These are phyloP conservation scores for Datisca glomerata DNA, from an alignment of 306 rosid species.

Conservation along the genomic window DNA sequence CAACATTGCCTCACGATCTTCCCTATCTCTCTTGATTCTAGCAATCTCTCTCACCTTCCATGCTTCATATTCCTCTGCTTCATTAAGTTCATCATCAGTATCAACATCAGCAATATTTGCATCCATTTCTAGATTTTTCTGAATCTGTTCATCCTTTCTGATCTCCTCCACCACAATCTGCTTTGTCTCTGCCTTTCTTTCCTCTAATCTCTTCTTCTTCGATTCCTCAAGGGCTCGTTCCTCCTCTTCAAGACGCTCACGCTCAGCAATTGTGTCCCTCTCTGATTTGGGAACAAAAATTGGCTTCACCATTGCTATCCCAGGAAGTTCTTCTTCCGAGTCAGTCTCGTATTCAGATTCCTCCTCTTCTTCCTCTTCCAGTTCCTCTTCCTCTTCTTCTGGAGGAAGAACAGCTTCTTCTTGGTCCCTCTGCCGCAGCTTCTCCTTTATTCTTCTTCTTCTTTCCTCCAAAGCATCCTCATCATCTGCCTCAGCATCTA, in stretches of 20 bases:
- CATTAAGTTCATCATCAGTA: constrained; percentile 89
- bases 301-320: constrained; percentile 91
- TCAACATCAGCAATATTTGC: constrained; percentile 87
- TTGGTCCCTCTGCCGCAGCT: constrained; percentile 68
- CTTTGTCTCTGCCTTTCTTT: constrained; percentile 74
- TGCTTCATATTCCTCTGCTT: constrained; percentile 94
- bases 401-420: constrained; percentile 54
- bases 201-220: constrained; percentile 62
- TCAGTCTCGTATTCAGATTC: constrained; percentile 91
- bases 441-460: constrained; percentile 62
- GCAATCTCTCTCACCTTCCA: constrained; percentile 93
- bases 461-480: constrained; percentile 69
- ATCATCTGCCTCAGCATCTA: constrained; percentile 74
- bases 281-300: constrained; percentile 88
- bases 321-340: constrained; percentile 74
- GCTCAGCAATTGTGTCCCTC: constrained; percentile 89
- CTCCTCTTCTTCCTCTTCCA: constrained; percentile 69
- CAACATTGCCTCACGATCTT: constrained; percentile 65
- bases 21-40: constrained; percentile 92
- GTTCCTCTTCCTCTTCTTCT: constrained; percentile 72
- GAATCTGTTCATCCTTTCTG: constrained; percentile 73
- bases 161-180: constrained; percentile 94
- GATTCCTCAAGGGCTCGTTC: constrained; percentile 70
- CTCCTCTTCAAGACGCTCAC: constrained; percentile 87
- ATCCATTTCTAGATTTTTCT: constrained; percentile 74